Evolutionary conservation across 106 monocot species (phyloP).

Genomic region (Dioscorea zingiberensis): DNA sequence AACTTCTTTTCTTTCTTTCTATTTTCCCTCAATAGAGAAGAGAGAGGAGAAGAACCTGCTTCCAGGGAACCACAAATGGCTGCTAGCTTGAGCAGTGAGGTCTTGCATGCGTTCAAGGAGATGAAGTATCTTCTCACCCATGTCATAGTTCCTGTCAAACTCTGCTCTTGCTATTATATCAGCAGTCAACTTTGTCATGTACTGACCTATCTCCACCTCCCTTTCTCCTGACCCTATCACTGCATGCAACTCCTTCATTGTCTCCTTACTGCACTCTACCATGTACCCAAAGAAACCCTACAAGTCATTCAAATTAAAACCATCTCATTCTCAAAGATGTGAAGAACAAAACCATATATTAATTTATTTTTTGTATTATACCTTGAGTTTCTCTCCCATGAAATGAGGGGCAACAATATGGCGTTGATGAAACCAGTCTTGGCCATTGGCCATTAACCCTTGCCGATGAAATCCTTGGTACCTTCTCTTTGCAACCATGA

Average conservation of each 20-base stretch:
- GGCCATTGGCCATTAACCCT: conserved; percentile 94
- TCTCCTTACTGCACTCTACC: conserved; percentile 82
- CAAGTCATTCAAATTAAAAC: no score
- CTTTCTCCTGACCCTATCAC: conserved; percentile 8
- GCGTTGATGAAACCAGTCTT: conserved; percentile 76
- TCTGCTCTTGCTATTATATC: conserved; percentile 76
- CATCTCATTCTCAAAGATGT: no score
- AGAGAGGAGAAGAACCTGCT: conserved; percentile 37
- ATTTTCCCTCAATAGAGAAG: no score
- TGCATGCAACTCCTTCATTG: conserved; percentile 32
- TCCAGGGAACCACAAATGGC: conserved; percentile 85
- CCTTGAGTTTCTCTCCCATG: conserved; percentile 93
- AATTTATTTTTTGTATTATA: conserved; percentile 1
- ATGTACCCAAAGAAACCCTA: conserved; percentile 70
- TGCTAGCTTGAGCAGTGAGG: conserved; percentile 72
- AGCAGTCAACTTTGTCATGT: conserved; percentile 63
- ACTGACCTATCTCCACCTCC: conserved; percentile 79
- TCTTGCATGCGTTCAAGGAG: conserved; percentile 55
- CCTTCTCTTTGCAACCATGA: conserved; percentile 91
- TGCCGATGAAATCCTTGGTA: conserved; percentile 77
- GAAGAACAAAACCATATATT: background rate
- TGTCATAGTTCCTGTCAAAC: conserved; percentile 84
- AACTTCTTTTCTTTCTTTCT: no score
- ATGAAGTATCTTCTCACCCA: conserved; percentile 62
- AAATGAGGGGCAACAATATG: conserved; percentile 82